Conservation (phyloP, 2,329 filamentous ascomycete species). For the Calonectria multiphialidica region DNA sequence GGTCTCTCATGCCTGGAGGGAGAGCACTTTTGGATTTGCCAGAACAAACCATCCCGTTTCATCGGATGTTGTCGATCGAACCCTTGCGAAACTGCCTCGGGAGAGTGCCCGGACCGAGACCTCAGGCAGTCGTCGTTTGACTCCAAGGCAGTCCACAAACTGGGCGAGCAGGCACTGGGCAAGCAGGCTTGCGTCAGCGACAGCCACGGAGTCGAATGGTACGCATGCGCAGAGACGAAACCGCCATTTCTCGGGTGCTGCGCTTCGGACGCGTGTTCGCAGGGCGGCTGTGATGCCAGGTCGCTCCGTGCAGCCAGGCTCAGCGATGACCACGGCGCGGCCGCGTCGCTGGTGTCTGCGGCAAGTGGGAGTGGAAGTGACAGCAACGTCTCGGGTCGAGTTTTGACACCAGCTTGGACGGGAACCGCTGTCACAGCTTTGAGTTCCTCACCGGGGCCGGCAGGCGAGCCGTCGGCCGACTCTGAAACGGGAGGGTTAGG, state of each 20-base stretch:
- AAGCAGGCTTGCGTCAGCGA: constrained; percentile 48
- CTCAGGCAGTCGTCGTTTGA: constrained; percentile 47
- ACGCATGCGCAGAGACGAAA: constrained; percentile 44
- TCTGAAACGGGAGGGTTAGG: constrained; percentile 1
- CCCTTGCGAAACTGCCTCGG: constrained; percentile 44
- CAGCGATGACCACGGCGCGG: constrained; percentile 16
- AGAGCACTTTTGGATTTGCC: constrained; percentile 53
- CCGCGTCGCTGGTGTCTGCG: neutral
- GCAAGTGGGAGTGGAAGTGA: neutral
- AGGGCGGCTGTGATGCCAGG: constrained; percentile 22
- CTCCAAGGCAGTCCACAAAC: constrained; percentile 34
- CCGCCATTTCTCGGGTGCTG: constrained; percentile 57
- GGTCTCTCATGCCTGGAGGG: constrained; percentile 48
- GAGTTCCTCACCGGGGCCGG: neutral
- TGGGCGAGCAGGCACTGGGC: constrained; percentile 48
- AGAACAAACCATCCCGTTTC: constrained; percentile 47
- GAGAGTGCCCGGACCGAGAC: constrained; percentile 31
- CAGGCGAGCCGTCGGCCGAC: neutral
- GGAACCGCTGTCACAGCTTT: neutral
- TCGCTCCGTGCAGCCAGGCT: constrained; percentile 33
- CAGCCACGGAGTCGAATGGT: constrained; percentile 45
- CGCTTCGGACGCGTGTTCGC: constrained; percentile 35
- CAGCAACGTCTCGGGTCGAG: neutral
- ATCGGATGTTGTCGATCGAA: constrained; percentile 55
- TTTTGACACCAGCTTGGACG: neutral